A percentile compares a stretch with the other conserved stretches of the same genome.
phyloP scores from a whole-genome alignment of 176 grass and related monocot genomes.

The Aegilops umbellulata region DNA sequence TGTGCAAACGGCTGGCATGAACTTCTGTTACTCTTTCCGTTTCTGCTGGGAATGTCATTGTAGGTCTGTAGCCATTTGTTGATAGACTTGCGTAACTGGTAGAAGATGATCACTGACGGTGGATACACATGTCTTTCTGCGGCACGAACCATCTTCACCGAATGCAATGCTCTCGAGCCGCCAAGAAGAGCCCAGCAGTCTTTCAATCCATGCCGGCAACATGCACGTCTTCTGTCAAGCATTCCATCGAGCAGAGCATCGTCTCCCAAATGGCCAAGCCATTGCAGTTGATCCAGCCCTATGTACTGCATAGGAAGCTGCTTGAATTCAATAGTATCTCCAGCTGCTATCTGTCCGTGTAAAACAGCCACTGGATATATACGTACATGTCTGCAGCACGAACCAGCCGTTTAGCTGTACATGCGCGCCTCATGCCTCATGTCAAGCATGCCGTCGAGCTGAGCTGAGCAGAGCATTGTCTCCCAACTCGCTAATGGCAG shows the following conservation, averaged over 20 bases:
- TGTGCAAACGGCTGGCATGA: background rate
- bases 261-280: background rate
- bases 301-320: no score
- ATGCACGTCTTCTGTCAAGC: no score
- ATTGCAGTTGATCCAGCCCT: background rate
- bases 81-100: background rate
- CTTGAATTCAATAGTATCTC: no score
- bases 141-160: background rate
- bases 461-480: background rate
- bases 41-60: background rate
- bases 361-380: no score
- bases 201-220: background rate
- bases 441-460: background rate
- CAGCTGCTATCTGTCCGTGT: no score
- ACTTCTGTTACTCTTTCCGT: background rate
- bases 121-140: no score
- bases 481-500: background rate
- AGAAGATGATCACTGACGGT: background rate
- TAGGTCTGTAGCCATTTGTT: background rate
- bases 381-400: no score
- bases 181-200: background rate
- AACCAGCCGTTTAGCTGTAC: no score
- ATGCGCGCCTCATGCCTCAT: background rate
- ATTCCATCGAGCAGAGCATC: background rate
- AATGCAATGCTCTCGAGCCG: background rate